phyloP scores from a whole-genome alignment of 352 stramenopile species.

The Pythium grandisporangium region DNA sequence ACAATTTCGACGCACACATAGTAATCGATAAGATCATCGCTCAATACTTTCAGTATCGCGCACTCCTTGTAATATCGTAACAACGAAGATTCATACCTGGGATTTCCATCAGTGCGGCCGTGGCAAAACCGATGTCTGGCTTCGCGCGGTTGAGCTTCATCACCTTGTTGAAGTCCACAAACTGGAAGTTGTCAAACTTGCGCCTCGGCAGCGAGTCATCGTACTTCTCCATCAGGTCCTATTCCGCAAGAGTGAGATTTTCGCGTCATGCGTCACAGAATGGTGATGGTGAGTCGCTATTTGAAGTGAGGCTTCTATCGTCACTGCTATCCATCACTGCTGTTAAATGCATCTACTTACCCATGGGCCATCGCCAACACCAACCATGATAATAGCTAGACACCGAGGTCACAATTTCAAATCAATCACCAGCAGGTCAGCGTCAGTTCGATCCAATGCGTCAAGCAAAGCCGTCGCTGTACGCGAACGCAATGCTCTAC shows the following conservation, averaged over 20 bases:
- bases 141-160: constrained; percentile 36
- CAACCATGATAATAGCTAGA: constrained; percentile 63
- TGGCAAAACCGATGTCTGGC: constrained; percentile 54
- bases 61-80: too few species aligned
- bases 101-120: constrained; percentile 57
- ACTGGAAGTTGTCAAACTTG: constrained; percentile 77
- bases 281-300: too few species aligned
- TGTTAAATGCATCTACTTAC: constrained; percentile 15
- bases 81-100: too few species aligned
- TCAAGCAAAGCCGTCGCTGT: too few species aligned
- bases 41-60: background rate
- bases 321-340: too few species aligned
- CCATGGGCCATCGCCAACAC: constrained; percentile 71
- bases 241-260: too few species aligned
- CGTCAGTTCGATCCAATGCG: background rate
- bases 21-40: constrained; percentile 1
- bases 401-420: background rate
- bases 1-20: background rate
- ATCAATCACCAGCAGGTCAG: background rate
- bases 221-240: constrained; percentile 61
- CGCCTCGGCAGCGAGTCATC: constrained; percentile 40
- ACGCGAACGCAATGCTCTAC: constrained; percentile 2
- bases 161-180: constrained; percentile 53
- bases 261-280: too few species aligned
- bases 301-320: too few species aligned